Percentiles rank a stretch among this genome's conserved stretches.
Evolutionary conservation across 1,284 basidiomycete species (phyloP).

Genomic region (Ustilago trichophora): DNA sequence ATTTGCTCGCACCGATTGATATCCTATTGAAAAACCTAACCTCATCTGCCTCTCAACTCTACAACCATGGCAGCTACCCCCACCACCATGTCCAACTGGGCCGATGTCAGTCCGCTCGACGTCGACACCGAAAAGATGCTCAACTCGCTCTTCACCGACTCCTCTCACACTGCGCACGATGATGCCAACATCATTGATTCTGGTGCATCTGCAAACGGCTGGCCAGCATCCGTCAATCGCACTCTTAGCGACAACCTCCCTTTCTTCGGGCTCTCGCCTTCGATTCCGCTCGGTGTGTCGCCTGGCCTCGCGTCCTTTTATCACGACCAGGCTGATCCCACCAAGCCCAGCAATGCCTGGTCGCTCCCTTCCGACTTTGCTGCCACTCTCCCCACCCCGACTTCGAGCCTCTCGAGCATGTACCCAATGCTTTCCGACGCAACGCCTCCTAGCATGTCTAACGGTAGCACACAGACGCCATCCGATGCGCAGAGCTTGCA

Average conservation of each 20-base stretch:
- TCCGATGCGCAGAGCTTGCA: conserved; percentile 23
- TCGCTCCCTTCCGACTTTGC: conserved; percentile 7
- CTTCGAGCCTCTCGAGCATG: conserved; percentile 1
- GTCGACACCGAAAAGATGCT: conserved; percentile 36
- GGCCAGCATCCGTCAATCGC: conserved; percentile 5
- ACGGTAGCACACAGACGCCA: conserved; percentile 6
- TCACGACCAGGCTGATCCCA: conserved; percentile 1
- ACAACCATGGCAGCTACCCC: conserved; percentile 10
- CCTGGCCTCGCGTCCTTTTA: conserved; percentile 15
- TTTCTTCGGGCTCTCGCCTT: conserved; percentile 21
- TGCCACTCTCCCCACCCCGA: background rate
- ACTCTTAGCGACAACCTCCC: conserved; percentile 12
- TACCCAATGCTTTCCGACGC: conserved; percentile 1
- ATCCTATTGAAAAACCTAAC: too few relatives aligned
- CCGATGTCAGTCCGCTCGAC: conserved; percentile 15
- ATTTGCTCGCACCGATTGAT: background rate
- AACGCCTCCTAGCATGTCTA: conserved; percentile 16
- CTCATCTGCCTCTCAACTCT: too few relatives aligned
- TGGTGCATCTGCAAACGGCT: background rate
- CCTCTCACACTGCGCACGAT: background rate
- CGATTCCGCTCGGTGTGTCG: conserved; percentile 10
- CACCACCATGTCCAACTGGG: conserved; percentile 20
- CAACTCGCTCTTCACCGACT: conserved; percentile 14
- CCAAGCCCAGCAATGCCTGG: conserved; percentile 9
- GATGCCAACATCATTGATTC: background rate